Base-by-base conservation (phyloP, 768 basidiomycete genomes). In the Hydnum rufescens region DNA sequence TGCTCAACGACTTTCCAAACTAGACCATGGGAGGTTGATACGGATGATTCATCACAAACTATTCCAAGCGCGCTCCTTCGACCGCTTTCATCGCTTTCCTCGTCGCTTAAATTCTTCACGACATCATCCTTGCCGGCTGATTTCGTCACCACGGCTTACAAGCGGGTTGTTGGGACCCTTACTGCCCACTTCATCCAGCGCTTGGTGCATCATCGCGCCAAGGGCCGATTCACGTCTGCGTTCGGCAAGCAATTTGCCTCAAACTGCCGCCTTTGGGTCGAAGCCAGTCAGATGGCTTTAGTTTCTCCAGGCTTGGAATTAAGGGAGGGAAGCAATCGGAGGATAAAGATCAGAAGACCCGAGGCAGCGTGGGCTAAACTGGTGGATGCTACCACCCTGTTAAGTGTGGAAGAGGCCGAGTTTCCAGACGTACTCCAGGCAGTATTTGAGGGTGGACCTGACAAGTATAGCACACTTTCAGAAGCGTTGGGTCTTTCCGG, bases 221-320 rank as follows among this genome's bases (percentile, higher is more conserved):
- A 75, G 55, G 73, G 67, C 4, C 68, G 70, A 51, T 69, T 90
- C 53, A 69, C 72, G 30, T 63, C 71, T 2, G 60, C 63, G 4
- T 80, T 86, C 52, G 84, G 80, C 3, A 71, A 69, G 54, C 66
- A 67, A 22, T 71, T 93, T 22, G 68, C 68, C 22, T 73, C 74
- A 1, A 90, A 97, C 64, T 77, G 76, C 67, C 73, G 78, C 60
- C 70, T 87, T 47, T 89, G 90, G 89, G 71, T 80, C 3, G 82
- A 86, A 65, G 81, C 83, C 4, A 84, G 78, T 54, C 73, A 75
- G 26, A 65, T 68, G 22, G 80, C 77, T 2, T 65, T 88, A 34
- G 16, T 19, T 0, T 42, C 36, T 16, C 34, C 64, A 73, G 36
- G 66, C 64, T n/a, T n/a, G n/a, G n/a, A n/a, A n/a, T n/a, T n/a